Percentiles rank a stretch among this genome's conserved stretches.
Evolutionary conservation across 306 rosid genomes (phyloP).

Genomic region (Abrus precatorius): DNA sequence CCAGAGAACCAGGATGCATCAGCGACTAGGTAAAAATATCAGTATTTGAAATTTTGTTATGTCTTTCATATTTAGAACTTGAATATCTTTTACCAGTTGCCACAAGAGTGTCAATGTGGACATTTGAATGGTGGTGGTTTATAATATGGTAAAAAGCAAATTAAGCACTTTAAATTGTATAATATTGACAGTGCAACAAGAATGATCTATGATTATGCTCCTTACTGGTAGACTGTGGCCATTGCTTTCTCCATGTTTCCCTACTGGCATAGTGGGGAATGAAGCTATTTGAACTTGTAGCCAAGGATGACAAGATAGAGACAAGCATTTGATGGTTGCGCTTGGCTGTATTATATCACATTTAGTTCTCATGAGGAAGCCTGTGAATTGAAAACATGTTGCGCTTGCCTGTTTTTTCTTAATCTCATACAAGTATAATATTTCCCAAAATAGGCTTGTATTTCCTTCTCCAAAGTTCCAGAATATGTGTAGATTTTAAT

Average conservation of each 20-base stretch:
- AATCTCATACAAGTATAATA: constrained; percentile 23
- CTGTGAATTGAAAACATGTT: neutral
- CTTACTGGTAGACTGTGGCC: constrained; percentile 24
- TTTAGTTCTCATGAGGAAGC: constrained; percentile 23
- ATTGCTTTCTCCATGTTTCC: neutral
- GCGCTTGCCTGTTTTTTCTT: constrained; percentile 30
- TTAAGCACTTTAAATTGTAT: constrained; percentile 4
- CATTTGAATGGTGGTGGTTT: constrained; percentile 24
- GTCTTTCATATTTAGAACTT: constrained; percentile 30
- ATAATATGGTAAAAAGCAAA: neutral
- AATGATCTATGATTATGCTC: constrained; percentile 28
- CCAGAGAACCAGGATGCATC: constrained; percentile 55
- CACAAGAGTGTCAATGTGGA: constrained; percentile 6
- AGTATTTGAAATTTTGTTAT: neutral
- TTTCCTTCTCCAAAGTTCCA: constrained; percentile 35
- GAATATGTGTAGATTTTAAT: neutral
- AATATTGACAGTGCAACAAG: constrained; percentile 2
- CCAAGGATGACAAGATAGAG: neutral
- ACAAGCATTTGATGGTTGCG: constrained; percentile 7
- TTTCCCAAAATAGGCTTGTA: constrained; percentile 11
- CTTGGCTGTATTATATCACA: constrained; percentile 25
- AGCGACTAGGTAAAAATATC: constrained; percentile 61
- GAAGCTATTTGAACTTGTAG: constrained; percentile 31
- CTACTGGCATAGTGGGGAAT: neutral
- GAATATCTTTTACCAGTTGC: constrained; percentile 36